Base-by-base conservation (phyloP, 768 basidiomycete genomes). In the Cantharellus cinnabarinus region DNA sequence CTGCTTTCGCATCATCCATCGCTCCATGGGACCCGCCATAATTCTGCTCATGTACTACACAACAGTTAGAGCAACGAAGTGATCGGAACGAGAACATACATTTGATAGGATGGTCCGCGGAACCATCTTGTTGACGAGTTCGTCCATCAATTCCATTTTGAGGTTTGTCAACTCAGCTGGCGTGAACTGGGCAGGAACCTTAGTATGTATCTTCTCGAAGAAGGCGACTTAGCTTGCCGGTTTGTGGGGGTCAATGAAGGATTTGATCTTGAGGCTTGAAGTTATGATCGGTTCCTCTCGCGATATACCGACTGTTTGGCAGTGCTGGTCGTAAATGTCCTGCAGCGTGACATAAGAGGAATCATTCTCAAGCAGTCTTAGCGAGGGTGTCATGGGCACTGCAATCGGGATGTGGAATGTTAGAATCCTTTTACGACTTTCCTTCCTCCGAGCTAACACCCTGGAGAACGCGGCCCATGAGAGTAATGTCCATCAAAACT, bases 1-100 rank as follows among this genome's bases (percentile, higher is more conserved):
- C 70, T 97, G 93, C 72, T 95, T 98, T 61, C 95, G 81, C 81
- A 98, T 90, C 61, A 87, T 78, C 94, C 94, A 99, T 2, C 98
- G 76, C 65, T 91, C 88, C 59, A 79, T 79, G 3, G 93, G 81
- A 2, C 77, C 78, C 52, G 76, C 72, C 88, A 97, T 94, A 34
- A 85, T 83, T 41, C 78, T 79, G 44, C 81, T 75, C 85, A 99
- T 88, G 68, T 91, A 98, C 95, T 99, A 65, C 4, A 34, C n/a
- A 61, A 37, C 52, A 41, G 48, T 37, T 5, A 41, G 41, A 37
- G 5, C 15, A 39, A 58, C 20, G 57, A 20, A 41, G 59, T 48
- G 37, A 3, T 54, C 41, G 10, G 56, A 40, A 42, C 39, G 41
- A 40, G 34, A 10, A 72, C 78, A 64, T 68, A 97, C 95, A 64